Evolutionary conservation across 495 filamentous ascomycete species (phyloP), one percentile per base, ranked within the genome.

Genomic region (Stereocaulon alpinum): DNA sequence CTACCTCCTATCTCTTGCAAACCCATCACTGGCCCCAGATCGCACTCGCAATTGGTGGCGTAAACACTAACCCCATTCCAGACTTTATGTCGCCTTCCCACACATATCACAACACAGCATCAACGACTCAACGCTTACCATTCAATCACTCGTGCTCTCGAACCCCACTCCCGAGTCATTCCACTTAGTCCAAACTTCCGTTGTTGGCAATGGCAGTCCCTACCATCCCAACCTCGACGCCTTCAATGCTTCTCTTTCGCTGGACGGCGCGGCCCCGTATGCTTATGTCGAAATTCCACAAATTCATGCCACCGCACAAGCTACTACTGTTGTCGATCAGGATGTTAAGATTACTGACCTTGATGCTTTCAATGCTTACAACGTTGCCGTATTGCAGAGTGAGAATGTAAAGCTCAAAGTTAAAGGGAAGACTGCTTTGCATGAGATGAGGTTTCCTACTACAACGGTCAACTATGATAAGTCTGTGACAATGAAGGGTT

Each of bases 11-110:
- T 50, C 27, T 81, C 43, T 55, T 45, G 50, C 29, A 27, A 42
- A 20, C 30, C 37, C 15, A 18, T 14, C 59, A 29, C 20, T 59
- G 27, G 30, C 20, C 43, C 10, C 15, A 37, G 45, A 15, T 24
- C 6, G 52, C 27, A 14, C 18, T 6, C 12, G 22, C 22, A 18
- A 6, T 27, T 58, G 34, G 7, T 37, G 27, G 30, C 49, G 29
- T 17, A 52, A 34, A 15, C 12, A 51, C 43, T 63, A 61, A 61
- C 57, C 37, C 24, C 59, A 42, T n/a, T 18, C 9, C 68, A 92
- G 88, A 43, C 69, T 90, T 52, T 85, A 85, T 62, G 86, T 89
- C 59, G 87, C 70, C 6, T 84, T 88, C 44, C 87, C 87, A 52
- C 77, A 80, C 55, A 87, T 88, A 58, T 86, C 87, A 24, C 86